These are phyloP conservation scores for Castanospermum australe DNA, from an alignment of 306 rosid species.

Conservation along the genomic window DNA sequence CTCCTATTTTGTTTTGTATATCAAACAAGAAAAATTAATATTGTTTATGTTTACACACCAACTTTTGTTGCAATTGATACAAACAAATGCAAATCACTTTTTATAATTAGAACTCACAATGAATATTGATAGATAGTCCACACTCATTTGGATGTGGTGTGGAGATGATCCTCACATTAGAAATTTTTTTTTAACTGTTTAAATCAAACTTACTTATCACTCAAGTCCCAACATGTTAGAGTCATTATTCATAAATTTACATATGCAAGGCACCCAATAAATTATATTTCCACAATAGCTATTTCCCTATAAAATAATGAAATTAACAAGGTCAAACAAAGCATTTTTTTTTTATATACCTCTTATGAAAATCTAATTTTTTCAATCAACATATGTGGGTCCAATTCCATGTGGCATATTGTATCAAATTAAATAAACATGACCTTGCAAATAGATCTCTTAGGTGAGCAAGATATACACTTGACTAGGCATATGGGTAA, in stretches of 20 bases:
- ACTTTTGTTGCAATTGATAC: conserved; percentile 64
- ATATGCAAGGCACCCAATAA: conserved; percentile 30
- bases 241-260: conserved; percentile 24
- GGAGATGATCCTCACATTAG: conserved; percentile 26
- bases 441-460: conserved; percentile 20
- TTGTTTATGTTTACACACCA: conserved; percentile 44
- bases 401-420: conserved; percentile 34
- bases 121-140: conserved; percentile 27
- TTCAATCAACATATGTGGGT: conserved; percentile 32
- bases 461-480: conserved; percentile 44
- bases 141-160: conserved; percentile 17
- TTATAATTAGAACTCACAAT: conserved; percentile 3
- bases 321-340: conserved; percentile 45
- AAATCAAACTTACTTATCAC: too few relatives aligned
- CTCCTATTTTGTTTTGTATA: conserved; percentile 28
- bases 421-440: conserved; percentile 23
- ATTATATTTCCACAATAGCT: conserved; percentile 31
- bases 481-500: conserved; percentile 45
- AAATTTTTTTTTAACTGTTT: too few relatives aligned
- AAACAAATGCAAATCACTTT: conserved; percentile 35
- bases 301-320: conserved; percentile 32
- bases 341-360: conserved; percentile 12
- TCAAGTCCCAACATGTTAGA: too few relatives aligned
- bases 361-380: conserved; percentile 17
- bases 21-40: conserved; percentile 19